Percentiles rank a stretch among this genome's conserved stretches.
These are phyloP conservation scores for Penicillium sp. DNA, from an alignment of 2,329 filamentous ascomycete species.

Conservation along the genomic window DNA sequence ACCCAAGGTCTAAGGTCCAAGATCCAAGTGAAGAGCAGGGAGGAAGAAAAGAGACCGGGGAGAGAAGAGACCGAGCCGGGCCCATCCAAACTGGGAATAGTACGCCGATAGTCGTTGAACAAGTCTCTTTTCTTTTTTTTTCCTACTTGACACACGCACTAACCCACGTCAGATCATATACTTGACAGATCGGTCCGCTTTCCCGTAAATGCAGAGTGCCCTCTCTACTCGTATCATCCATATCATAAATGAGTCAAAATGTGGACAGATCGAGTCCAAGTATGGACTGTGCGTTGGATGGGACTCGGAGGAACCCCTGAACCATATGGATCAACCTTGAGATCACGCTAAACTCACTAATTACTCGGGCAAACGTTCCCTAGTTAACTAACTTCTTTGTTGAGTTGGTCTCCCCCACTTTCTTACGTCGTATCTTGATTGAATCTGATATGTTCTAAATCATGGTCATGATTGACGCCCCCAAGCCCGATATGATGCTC, in stretches of 20 bases:
- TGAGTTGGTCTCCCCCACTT: background rate
- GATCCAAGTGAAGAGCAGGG: constrained; percentile 1
- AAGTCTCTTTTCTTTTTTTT: background rate
- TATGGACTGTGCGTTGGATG: constrained; percentile 6
- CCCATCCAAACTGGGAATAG: constrained; percentile 12
- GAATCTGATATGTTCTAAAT: constrained; percentile 1
- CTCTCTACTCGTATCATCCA: background rate
- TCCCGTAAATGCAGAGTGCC: background rate
- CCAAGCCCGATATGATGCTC: background rate
- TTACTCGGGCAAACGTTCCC: background rate
- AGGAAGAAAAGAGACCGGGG: constrained; percentile 7
- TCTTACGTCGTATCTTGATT: constrained; percentile 2
- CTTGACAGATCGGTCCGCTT: background rate
- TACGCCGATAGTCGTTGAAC: constrained; percentile 2
- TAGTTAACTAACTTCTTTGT: background rate
- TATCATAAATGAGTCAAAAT: background rate
- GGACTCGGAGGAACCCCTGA: constrained; percentile 4
- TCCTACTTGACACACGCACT: background rate
- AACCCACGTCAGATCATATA: background rate
- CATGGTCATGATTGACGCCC: background rate
- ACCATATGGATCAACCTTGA: constrained; percentile 7
- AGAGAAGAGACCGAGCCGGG: constrained; percentile 4
- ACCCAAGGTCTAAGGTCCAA: background rate
- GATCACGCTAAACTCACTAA: background rate
- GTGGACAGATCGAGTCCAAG: background rate